Evolutionary conservation across 2,329 filamentous ascomycete species (phyloP).

Genomic region (Cryphonectria radicalis): DNA sequence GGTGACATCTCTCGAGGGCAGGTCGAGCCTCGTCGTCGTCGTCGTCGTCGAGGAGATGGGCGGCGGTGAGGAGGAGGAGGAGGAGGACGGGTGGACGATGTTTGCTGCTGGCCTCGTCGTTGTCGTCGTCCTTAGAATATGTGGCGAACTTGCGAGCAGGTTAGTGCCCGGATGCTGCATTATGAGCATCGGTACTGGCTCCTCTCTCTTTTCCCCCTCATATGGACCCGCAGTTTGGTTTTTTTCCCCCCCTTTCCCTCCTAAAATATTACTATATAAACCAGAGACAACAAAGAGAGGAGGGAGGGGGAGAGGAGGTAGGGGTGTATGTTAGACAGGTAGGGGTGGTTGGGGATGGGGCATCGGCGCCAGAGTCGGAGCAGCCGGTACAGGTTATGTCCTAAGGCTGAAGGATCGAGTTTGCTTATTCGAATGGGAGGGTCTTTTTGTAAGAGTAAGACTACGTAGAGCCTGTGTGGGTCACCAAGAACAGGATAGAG

Average conservation of each 20-base stretch:
- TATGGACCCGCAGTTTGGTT: conserved; percentile 14
- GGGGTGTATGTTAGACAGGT: not conserved
- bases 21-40: conserved; percentile 31
- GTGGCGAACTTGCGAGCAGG: conserved; percentile 22
- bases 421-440: conserved; percentile 20
- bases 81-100: conserved; percentile 9
- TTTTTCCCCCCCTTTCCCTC: not conserved
- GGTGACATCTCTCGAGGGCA: conserved; percentile 72
- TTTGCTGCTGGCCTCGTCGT: not conserved
- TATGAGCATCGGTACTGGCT: conserved; percentile 24
- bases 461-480: conserved; percentile 5
- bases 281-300: not conserved
- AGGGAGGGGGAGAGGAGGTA: not conserved
- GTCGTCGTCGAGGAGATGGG: not conserved
- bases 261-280: conserved; percentile 13
- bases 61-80: not conserved
- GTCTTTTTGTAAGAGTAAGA: conserved; percentile 9
- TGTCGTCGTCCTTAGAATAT: conserved; percentile 11
- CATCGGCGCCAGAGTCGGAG: conserved; percentile 11
- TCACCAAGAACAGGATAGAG: conserved; percentile 8
- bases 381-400: conserved; percentile 1
- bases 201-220: not conserved
- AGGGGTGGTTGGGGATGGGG: conserved; percentile 4
- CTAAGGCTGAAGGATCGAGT: conserved; percentile 6
- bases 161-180: conserved; percentile 29